Percentiles rank a stretch among this genome's conserved stretches.
These are phyloP conservation scores for Biscogniauxia marginata DNA, from an alignment of 2,329 filamentous ascomycete genomes.

Conservation along the genomic window DNA sequence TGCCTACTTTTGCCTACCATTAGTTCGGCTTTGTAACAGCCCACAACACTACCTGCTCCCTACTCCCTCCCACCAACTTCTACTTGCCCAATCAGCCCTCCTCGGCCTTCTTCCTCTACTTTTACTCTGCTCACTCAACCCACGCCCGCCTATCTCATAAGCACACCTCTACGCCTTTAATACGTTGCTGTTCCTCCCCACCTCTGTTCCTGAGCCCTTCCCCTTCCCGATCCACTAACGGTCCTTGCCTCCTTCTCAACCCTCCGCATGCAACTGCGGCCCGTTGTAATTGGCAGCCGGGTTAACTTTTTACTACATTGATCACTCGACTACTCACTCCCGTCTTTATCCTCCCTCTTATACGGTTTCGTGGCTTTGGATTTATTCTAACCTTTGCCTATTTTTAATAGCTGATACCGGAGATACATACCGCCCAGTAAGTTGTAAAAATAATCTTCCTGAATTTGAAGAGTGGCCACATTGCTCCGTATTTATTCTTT, in stretches of 20 bases:
- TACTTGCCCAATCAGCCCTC: slow-evolving; percentile 27
- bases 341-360: slow-evolving; percentile 22
- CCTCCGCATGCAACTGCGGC: slow-evolving; percentile 35
- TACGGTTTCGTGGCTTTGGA: slow-evolving; percentile 25
- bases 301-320: slow-evolving; percentile 8
- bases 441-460: slow-evolving; percentile 17
- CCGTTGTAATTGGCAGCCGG: slow-evolving; percentile 26
- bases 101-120: slow-evolving; percentile 15
- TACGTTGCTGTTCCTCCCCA: slow-evolving; percentile 36
- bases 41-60: slow-evolving; percentile 31
- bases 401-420: slow-evolving; percentile 53
- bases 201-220: slow-evolving; percentile 45
- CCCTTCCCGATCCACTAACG: slow-evolving; percentile 46
- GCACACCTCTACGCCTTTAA: slow-evolving; percentile 28
- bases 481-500: not conserved
- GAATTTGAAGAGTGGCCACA: slow-evolving; percentile 9
- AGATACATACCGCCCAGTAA: slow-evolving; percentile 59
- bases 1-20: slow-evolving; percentile 25
- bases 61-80: slow-evolving; percentile 22
- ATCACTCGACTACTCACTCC: slow-evolving; percentile 17
- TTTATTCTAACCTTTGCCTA: slow-evolving; percentile 40
- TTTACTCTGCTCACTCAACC: slow-evolving; percentile 28
- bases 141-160: slow-evolving; percentile 28
- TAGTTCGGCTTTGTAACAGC: slow-evolving; percentile 27
- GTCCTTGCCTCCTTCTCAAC: slow-evolving; percentile 34